These are phyloP conservation scores for Penicillium sp. DNA, from an alignment of 2,329 filamentous ascomycete species.

Conservation along the genomic window DNA sequence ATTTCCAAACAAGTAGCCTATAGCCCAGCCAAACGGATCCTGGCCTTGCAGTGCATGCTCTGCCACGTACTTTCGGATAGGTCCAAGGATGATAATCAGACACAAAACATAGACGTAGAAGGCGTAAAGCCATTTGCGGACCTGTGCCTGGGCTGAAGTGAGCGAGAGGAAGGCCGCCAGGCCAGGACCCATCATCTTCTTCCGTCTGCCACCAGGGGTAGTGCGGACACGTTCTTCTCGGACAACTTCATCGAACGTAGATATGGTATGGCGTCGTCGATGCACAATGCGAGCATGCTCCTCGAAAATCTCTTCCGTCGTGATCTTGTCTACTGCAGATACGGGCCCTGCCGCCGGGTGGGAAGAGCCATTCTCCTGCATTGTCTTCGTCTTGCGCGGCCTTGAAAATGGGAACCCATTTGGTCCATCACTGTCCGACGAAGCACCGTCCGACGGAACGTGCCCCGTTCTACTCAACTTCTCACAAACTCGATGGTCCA, in stretches of 20 bases:
- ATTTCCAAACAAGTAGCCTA: slow-evolving; percentile 85
- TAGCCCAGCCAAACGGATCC: slow-evolving; percentile 89
- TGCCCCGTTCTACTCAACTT: slow-evolving; percentile 44
- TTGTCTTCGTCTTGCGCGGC: slow-evolving; percentile 34
- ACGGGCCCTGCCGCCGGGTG: slow-evolving; percentile 13
- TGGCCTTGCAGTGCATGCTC: slow-evolving; percentile 63
- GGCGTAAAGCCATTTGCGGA: slow-evolving; percentile 82
- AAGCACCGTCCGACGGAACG: slow-evolving; percentile 32
- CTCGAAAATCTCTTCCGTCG: slow-evolving; percentile 24
- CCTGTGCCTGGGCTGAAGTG: slow-evolving; percentile 71
- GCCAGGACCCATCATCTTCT: slow-evolving; percentile 62
- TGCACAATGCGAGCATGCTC: slow-evolving; percentile 14
- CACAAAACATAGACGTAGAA: slow-evolving; percentile 71
- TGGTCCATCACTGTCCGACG: slow-evolving; percentile 39
- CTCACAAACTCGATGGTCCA: slow-evolving; percentile 48
- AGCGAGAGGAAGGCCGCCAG: slow-evolving; percentile 74
- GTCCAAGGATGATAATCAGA: slow-evolving; percentile 63
- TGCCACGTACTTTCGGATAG: slow-evolving; percentile 68
- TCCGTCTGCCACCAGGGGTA: slow-evolving; percentile 64
- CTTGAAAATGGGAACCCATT: slow-evolving; percentile 27
- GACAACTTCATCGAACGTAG: slow-evolving; percentile 40
- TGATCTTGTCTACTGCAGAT: slow-evolving; percentile 24
- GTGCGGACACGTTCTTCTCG: slow-evolving; percentile 32
- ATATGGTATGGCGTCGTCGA: slow-evolving; percentile 52
- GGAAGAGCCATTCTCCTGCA: slow-evolving; percentile 19